Conservation (phyloP, 2,329 filamentous ascomycete genomes). For the Beauveria sp. region DNA sequence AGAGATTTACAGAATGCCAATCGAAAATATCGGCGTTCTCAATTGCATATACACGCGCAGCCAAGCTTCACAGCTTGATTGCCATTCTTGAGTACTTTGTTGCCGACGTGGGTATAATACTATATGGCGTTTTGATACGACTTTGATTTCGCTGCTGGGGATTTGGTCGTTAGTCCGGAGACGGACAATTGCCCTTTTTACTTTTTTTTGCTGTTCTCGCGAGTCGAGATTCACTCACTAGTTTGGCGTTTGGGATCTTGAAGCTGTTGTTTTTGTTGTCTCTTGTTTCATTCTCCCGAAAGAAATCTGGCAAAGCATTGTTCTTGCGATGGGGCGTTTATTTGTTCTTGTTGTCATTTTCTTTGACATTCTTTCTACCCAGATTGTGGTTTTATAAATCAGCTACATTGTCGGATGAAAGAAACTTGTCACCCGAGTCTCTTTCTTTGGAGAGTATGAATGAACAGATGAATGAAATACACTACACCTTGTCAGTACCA, state of each 20-base stretch:
- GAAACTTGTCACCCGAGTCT: not conserved
- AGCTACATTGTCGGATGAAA: slow-evolving; percentile 3
- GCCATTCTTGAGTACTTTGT: not conserved
- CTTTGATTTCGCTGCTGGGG: not conserved
- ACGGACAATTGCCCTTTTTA: not conserved
- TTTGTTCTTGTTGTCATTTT: not conserved
- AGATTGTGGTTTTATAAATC: slow-evolving; percentile 2
- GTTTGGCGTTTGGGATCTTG: slow-evolving; percentile 2
- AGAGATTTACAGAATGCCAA: not conserved
- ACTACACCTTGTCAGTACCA: not conserved
- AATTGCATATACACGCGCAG: slow-evolving; percentile 8
- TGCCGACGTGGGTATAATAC: not conserved
- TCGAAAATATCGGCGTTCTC: not conserved
- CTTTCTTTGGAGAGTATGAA: not conserved
- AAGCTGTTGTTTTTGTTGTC: not conserved
- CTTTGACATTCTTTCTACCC: not conserved
- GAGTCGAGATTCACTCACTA: not conserved
- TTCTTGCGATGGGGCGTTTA: not conserved
- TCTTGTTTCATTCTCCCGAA: not conserved
- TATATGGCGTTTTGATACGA: not conserved
- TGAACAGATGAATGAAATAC: not conserved
- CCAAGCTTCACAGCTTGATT: slow-evolving; percentile 1
- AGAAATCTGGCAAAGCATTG: not conserved
- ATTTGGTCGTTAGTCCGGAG: not conserved
- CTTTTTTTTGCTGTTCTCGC: not conserved